Conservation (phyloP, 176 grass and related monocot genomes). For the Carex kokanica region DNA sequence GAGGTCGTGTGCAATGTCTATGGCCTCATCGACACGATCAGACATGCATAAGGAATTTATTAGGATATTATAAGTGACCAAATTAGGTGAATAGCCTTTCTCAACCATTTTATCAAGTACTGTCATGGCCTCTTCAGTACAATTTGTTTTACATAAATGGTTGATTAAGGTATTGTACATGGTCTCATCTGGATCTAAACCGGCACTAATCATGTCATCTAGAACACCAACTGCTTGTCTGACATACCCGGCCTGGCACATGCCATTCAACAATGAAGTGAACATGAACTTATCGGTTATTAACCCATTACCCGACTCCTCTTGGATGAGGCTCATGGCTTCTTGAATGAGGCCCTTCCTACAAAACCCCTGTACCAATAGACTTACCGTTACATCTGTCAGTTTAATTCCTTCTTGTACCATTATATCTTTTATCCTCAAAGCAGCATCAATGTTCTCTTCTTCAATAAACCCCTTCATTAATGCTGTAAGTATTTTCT, state of each 20-base stretch:
- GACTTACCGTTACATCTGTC: slow-evolving; percentile 53
- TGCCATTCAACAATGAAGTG: slow-evolving; percentile 55
- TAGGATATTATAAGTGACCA: slow-evolving; percentile 72
- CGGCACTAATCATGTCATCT: slow-evolving; percentile 67
- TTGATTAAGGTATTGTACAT: slow-evolving; percentile 65
- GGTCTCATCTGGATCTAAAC: slow-evolving; percentile 55
- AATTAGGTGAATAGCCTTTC: slow-evolving; percentile 56
- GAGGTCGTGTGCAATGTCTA: slow-evolving; percentile 66
- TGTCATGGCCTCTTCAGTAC: slow-evolving; percentile 56
- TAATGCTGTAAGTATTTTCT: slow-evolving; percentile 58
- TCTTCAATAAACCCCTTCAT: slow-evolving; percentile 86
- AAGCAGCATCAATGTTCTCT: slow-evolving; percentile 59
- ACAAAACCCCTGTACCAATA: slow-evolving; percentile 73
- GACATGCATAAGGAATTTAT: slow-evolving; percentile 55
- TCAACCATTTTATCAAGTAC: slow-evolving; percentile 69
- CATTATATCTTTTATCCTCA: slow-evolving; percentile 64
- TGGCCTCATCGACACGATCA: slow-evolving; percentile 73
- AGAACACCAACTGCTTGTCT: slow-evolving; percentile 59
- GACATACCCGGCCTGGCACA: slow-evolving; percentile 66
- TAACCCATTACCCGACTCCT: slow-evolving; percentile 52
- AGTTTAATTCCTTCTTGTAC: slow-evolving; percentile 43
- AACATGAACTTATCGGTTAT: slow-evolving; percentile 58
- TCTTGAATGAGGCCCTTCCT: slow-evolving; percentile 56
- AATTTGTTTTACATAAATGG: slow-evolving; percentile 48
- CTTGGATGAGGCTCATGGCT: slow-evolving; percentile 53